These are phyloP conservation scores for Penicillium sp. DNA, from an alignment of 2,329 filamentous ascomycete genomes.

Conservation along the genomic window DNA sequence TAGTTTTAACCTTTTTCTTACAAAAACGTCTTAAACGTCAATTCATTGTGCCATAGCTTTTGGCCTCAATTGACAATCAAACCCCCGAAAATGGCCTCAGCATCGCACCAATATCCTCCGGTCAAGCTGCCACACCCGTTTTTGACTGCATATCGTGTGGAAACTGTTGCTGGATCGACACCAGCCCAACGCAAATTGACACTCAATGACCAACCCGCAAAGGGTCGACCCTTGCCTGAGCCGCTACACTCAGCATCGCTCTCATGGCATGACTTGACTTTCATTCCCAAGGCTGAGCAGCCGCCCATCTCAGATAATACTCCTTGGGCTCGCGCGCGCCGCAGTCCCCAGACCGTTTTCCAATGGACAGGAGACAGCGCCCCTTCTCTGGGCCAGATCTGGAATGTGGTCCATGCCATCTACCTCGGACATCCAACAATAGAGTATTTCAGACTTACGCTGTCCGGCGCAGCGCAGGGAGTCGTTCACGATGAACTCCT, in stretches of 20 bases:
- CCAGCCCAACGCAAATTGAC: slow-evolving; percentile 31
- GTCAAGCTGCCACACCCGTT: slow-evolving; percentile 49
- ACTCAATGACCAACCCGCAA: slow-evolving; percentile 32
- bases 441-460: slow-evolving; percentile 45
- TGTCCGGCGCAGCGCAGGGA: slow-evolving; percentile 36
- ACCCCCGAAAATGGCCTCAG: slow-evolving; percentile 13
- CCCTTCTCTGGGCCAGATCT: slow-evolving; percentile 47
- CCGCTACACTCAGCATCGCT: slow-evolving; percentile 40
- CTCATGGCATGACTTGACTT: slow-evolving; percentile 38
- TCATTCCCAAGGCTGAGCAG: slow-evolving; percentile 14
- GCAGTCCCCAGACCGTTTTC: slow-evolving; percentile 43
- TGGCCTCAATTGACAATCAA: not conserved
- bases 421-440: slow-evolving; percentile 44
- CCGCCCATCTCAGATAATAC: slow-evolving; percentile 27
- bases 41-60: not conserved
- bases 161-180: slow-evolving; percentile 25
- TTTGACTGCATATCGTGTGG: slow-evolving; percentile 44
- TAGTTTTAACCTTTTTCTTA: too few relatives aligned
- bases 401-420: slow-evolving; percentile 48
- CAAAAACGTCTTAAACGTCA: too few relatives aligned
- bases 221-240: slow-evolving; percentile 34
- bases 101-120: slow-evolving; percentile 30
- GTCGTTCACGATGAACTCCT: slow-evolving; percentile 42
- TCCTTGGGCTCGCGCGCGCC: slow-evolving; percentile 45
- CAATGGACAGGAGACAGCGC: slow-evolving; percentile 37